Evolutionary conservation across 2,329 filamentous ascomycete species (phyloP).

Genomic region (Arthrobotrys pseudoclavata): DNA sequence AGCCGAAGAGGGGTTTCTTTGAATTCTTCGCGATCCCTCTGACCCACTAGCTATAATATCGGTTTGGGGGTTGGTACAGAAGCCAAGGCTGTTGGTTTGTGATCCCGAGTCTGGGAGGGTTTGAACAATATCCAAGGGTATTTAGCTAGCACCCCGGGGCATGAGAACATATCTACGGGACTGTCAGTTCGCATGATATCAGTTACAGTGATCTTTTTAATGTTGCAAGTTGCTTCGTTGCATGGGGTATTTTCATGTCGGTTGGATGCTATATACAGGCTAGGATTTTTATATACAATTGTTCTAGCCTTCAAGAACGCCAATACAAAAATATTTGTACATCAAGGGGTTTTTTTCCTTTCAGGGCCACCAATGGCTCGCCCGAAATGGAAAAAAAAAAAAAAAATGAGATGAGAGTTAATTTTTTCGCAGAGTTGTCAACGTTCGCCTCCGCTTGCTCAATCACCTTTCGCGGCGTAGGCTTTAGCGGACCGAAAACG

Average conservation of each 20-base stretch:
- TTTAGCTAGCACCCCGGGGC: neutral
- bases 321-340: constrained; percentile 7
- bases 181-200: neutral
- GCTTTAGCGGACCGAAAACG: constrained; percentile 38
- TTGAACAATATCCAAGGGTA: neutral
- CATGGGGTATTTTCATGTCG: constrained; percentile 8
- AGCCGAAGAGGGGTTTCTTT: constrained; percentile 5
- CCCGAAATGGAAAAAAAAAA: constrained; percentile 23
- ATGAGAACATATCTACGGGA: neutral
- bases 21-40: constrained; percentile 14
- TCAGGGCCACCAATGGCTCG: constrained; percentile 13
- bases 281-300: constrained; percentile 47
- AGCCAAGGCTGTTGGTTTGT: constrained; percentile 24
- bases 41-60: constrained; percentile 8
- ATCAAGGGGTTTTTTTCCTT: neutral
- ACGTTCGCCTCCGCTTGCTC: constrained; percentile 33
- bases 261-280: constrained; percentile 32
- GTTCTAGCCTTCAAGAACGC: constrained; percentile 14
- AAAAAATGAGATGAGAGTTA: constrained; percentile 45
- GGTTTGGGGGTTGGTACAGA: neutral
- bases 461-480: constrained; percentile 2
- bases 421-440: neutral
- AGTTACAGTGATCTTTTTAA: neutral
- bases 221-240: neutral
- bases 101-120: constrained; percentile 1